Percentiles rank a stretch among this genome's conserved stretches.
These are phyloP conservation scores for Yamadazyma atlantica DNA, from an alignment of 1,139 yeast genomes.

Conservation along the genomic window DNA sequence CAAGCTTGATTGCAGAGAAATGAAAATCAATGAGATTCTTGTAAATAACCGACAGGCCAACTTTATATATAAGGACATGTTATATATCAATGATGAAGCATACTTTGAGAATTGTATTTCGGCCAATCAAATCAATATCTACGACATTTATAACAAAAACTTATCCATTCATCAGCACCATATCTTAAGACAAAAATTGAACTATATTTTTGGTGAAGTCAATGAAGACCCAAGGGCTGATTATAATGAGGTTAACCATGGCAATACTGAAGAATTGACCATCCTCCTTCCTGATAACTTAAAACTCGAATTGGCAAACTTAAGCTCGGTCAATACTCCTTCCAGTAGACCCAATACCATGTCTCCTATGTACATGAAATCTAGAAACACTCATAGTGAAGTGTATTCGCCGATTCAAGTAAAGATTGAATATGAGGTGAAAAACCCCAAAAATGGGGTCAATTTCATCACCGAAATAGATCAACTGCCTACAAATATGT, in stretches of 20 bases:
- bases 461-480: slow-evolving; percentile 59
- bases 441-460: slow-evolving; percentile 74
- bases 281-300: slow-evolving; percentile 73
- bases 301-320: slow-evolving; percentile 59
- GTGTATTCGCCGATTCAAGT: slow-evolving; percentile 72
- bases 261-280: slow-evolving; percentile 69
- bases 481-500: slow-evolving; percentile 35
- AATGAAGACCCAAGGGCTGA: slow-evolving; percentile 31
- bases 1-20: slow-evolving; percentile 79
- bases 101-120: slow-evolving; percentile 19
- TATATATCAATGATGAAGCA: slow-evolving; percentile 38
- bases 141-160: slow-evolving; percentile 45
- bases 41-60: slow-evolving; percentile 50
- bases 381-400: slow-evolving; percentile 32
- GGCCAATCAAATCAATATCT: slow-evolving; percentile 26
- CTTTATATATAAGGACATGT: slow-evolving; percentile 38
- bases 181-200: slow-evolving; percentile 60
- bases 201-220: slow-evolving; percentile 59
- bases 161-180: slow-evolving; percentile 61
- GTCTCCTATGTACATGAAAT: slow-evolving; percentile 41
- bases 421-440: slow-evolving; percentile 63
- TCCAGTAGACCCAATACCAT: slow-evolving; percentile 38
- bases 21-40: slow-evolving; percentile 59
- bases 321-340: slow-evolving; percentile 41
- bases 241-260: slow-evolving; percentile 19